Conservation (phyloP, 768 basidiomycete genomes). For the Tricholomella constricta region DNA sequence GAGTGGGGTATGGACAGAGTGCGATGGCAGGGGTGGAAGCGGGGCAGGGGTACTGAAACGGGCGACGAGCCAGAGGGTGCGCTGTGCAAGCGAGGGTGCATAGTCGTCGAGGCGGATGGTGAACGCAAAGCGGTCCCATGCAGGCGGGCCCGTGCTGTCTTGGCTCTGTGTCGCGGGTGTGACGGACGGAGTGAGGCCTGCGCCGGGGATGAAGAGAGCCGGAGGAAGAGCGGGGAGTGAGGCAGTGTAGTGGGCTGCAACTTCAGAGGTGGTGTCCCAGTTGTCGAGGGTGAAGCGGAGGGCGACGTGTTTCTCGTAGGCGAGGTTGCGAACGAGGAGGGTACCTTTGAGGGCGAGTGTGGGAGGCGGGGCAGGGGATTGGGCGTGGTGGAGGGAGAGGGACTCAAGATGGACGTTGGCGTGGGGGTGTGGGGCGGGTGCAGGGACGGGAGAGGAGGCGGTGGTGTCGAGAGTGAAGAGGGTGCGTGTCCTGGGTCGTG, state of each 20-base stretch:
- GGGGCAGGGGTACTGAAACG: conserved; percentile 36
- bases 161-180: not conserved
- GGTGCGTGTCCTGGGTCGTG: not conserved
- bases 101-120: conserved; percentile 74
- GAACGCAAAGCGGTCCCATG: conserved; percentile 65
- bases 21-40: not conserved
- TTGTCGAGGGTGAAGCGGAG: conserved; percentile 91
- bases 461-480: conserved; percentile 24
- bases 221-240: conserved; percentile 40
- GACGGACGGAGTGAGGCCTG: conserved; percentile 4
- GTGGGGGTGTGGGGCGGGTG: conserved; percentile 15
- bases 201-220: conserved; percentile 11
- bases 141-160: conserved; percentile 16
- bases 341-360: conserved; percentile 62
- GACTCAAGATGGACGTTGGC: conserved; percentile 38
- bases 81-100: conserved; percentile 45
- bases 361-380: conserved; percentile 10
- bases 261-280: conserved; percentile 93
- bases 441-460: conserved; percentile 29
- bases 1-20: conserved; percentile 7
- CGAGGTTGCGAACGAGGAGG: conserved; percentile 80
- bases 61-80: conserved; percentile 63
- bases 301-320: conserved; percentile 84
- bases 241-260: conserved; percentile 52
- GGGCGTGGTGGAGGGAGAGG: conserved; percentile 10